Evolutionary conservation across 495 filamentous ascomycete genomes (phyloP).

Genomic region (Aspergillus taichungensis): DNA sequence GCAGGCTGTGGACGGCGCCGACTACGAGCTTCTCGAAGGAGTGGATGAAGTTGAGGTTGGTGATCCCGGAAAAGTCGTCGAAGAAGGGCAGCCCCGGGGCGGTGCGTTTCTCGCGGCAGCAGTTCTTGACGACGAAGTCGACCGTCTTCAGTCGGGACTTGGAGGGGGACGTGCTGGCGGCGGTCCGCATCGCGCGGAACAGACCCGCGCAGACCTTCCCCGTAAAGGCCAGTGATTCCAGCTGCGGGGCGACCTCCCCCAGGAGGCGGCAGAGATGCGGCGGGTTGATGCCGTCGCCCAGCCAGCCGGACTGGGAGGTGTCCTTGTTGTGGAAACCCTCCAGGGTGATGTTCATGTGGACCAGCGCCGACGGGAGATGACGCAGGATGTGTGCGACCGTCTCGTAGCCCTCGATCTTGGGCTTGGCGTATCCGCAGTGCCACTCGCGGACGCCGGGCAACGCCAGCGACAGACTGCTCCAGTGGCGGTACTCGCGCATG

Average conservation of each 20-base stretch:
- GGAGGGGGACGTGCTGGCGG: conserved; percentile 23
- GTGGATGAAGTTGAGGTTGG: conserved; percentile 56
- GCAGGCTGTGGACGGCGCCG: conserved; percentile 48
- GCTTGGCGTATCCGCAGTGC: conserved; percentile 62
- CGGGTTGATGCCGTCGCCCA: conserved; percentile 12
- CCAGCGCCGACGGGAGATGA: conserved; percentile 42
- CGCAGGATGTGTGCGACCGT: conserved; percentile 52
- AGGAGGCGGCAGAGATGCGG: conserved; percentile 48
- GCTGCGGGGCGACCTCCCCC: conserved; percentile 42
- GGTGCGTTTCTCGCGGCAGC: conserved; percentile 46
- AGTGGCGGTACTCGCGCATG: conserved; percentile 57
- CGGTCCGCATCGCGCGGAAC: conserved; percentile 36
- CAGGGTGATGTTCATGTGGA: conserved; percentile 54
- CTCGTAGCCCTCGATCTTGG: conserved; percentile 57
- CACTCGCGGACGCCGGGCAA: conserved; percentile 59
- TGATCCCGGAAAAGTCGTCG: conserved; percentile 54
- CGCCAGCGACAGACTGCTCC: conserved; percentile 46
- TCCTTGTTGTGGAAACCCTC: conserved; percentile 60
- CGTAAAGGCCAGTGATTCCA: conserved; percentile 59
- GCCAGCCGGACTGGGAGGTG: conserved; percentile 21
- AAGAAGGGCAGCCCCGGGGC: conserved; percentile 14
- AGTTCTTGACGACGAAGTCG: conserved; percentile 61
- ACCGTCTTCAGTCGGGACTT: conserved; percentile 47
- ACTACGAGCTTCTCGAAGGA: conserved; percentile 58
- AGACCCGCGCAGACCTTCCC: conserved; percentile 56